phyloP scores from a whole-genome alignment of 192 early-diverging fungal species.

The Phlyctochytrium planicorne region DNA sequence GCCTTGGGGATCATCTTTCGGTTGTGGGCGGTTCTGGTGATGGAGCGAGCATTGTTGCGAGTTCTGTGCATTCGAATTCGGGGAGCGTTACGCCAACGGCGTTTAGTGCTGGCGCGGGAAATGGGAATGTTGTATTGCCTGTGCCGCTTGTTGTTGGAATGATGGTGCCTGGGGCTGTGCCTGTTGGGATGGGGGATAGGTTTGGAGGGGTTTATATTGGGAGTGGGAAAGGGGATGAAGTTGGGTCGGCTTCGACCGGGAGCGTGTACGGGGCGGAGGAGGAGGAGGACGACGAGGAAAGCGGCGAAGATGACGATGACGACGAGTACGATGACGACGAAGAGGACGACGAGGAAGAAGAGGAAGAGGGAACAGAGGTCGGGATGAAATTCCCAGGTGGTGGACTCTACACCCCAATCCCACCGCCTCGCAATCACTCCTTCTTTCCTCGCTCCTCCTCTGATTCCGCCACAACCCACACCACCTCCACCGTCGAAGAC shows the following conservation, averaged over 20 bases:
- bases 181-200: not conserved
- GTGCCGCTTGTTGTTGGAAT: not conserved
- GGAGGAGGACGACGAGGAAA: not conserved
- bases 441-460: no score
- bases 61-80: not conserved
- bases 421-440: no score
- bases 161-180: not conserved
- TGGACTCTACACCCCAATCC: no score
- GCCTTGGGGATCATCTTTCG: not conserved
- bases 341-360: not conserved
- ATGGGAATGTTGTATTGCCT: not conserved
- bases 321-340: not conserved
- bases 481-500: no score
- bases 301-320: not conserved
- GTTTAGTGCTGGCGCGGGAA: no score
- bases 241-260: not conserved
- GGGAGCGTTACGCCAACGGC: no score
- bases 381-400: not conserved
- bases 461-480: no score
- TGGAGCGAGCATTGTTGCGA: not conserved
- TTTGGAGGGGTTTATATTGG: not conserved
- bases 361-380: not conserved
- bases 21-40: not conserved
- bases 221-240: not conserved
- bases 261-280: not conserved